A percentile compares a stretch with the other conserved stretches of the same genome.
phyloP scores from a whole-genome alignment of 2,329 filamentous ascomycete species.

The Cordyceps militaris region DNA sequence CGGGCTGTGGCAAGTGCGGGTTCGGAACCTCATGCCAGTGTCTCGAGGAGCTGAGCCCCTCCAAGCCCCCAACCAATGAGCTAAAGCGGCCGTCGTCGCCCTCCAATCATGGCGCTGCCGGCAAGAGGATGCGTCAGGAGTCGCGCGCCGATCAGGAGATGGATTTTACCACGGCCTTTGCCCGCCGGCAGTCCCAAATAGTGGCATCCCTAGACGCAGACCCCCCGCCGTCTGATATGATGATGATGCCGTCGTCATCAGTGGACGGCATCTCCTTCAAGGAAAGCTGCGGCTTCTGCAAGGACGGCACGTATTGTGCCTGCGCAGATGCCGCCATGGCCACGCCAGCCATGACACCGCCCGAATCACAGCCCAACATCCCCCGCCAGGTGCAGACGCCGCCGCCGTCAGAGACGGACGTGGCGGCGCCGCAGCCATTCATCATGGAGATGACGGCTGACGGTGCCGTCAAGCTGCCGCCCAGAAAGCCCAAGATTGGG shows the following conservation, averaged over 20 bases:
- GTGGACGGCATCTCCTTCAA: constrained; percentile 38
- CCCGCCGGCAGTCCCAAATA: constrained; percentile 30
- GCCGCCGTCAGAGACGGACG: constrained; percentile 55
- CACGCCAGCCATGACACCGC: constrained; percentile 32
- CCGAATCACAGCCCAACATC: constrained; percentile 34
- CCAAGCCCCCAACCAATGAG: constrained; percentile 25
- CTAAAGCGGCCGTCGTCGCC: constrained; percentile 47
- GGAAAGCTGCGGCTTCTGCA: constrained; percentile 76
- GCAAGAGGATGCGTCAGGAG: constrained; percentile 48
- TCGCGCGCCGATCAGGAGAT: constrained; percentile 47
- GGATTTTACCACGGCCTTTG: constrained; percentile 65
- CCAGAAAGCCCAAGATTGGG: constrained; percentile 28
- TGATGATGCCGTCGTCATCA: constrained; percentile 30
- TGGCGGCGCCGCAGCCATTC: constrained; percentile 39
- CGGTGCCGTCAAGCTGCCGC: constrained; percentile 53
- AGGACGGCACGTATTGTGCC: constrained; percentile 73
- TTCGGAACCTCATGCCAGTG: constrained; percentile 58
- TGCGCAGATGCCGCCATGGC: constrained; percentile 57
- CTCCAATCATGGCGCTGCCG: constrained; percentile 33
- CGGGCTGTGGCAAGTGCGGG: constrained; percentile 61
- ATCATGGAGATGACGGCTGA: constrained; percentile 54
- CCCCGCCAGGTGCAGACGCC: constrained; percentile 48
- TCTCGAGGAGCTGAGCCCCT: constrained; percentile 47
- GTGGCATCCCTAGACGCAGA: constrained; percentile 21
- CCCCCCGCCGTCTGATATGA: constrained; percentile 24